phyloP scores from a whole-genome alignment of 768 basidiomycete genomes.

The Mycena amicta region DNA sequence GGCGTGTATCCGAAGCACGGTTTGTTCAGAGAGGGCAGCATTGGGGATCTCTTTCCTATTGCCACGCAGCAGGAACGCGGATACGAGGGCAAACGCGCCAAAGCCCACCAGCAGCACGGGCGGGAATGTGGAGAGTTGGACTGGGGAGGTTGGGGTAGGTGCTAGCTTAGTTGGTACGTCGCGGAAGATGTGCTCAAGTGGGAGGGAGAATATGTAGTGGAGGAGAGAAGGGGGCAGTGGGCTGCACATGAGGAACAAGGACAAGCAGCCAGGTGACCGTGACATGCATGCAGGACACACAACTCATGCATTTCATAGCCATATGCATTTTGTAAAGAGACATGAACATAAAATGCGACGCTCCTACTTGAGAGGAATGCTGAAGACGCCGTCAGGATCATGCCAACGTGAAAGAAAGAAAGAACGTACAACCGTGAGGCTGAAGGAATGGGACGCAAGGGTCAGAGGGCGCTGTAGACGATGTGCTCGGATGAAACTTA shows the following conservation, averaged over 20 bases:
- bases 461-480: conserved; percentile 7
- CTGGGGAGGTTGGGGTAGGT: not conserved
- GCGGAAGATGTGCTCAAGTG: not conserved
- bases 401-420: not conserved
- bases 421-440: conserved; percentile 74
- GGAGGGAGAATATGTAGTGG: not conserved
- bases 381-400: conserved; percentile 31
- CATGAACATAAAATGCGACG: conserved; percentile 23
- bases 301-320: conserved; percentile 13
- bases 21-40: conserved; percentile 11
- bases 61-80: not conserved
- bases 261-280: not conserved
- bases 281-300: not conserved
- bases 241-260: not conserved
- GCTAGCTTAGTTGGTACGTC: not conserved
- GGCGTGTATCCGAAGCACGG: conserved; percentile 14
- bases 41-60: not conserved
- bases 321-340: conserved; percentile 23
- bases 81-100: not conserved
- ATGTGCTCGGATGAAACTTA: conserved; percentile 38
- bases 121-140: not conserved
- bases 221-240: not conserved
- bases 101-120: not conserved
- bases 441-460: conserved; percentile 29
- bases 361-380: conserved; percentile 94